A percentile compares a stretch with the other conserved stretches of the same genome.
Conservation (phyloP, 2,329 filamentous ascomycete genomes). For the Talaromyces sp. region DNA sequence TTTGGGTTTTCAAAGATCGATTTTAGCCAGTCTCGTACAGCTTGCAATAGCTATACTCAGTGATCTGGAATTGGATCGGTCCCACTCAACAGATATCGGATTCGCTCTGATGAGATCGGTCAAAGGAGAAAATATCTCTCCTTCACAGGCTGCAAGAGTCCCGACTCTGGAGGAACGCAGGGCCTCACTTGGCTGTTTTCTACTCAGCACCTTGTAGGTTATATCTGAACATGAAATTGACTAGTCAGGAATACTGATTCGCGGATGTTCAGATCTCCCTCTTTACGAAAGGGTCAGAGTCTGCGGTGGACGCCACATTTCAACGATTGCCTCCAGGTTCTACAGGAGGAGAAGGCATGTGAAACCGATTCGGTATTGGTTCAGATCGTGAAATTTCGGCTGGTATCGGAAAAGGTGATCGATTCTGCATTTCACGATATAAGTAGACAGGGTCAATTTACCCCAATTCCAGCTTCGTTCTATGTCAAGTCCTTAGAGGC, state of each 20-base stretch:
- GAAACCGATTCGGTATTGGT: not conserved
- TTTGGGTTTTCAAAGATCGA: not conserved
- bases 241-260: not conserved
- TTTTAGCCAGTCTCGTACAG: slow-evolving; percentile 7
- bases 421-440: not conserved
- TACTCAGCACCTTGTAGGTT: slow-evolving; percentile 11
- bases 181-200: slow-evolving; percentile 12
- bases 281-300: slow-evolving; percentile 1
- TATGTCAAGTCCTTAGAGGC: slow-evolving; percentile 8
- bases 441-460: not conserved
- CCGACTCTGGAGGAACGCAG: slow-evolving; percentile 9
- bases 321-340: not conserved
- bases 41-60: slow-evolving; percentile 2
- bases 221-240: not conserved
- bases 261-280: not conserved
- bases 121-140: not conserved
- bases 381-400: slow-evolving; percentile 3
- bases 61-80: slow-evolving; percentile 4
- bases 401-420: slow-evolving; percentile 5
- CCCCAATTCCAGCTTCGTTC: slow-evolving; percentile 4
- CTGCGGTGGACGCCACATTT: slow-evolving; percentile 8
- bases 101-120: slow-evolving; percentile 1
- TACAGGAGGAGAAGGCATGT: not conserved
- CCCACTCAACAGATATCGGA: slow-evolving; percentile 1
- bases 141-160: not conserved